Conservation (phyloP, 441 rosid species). For the Populus trichocarpa region DNA sequence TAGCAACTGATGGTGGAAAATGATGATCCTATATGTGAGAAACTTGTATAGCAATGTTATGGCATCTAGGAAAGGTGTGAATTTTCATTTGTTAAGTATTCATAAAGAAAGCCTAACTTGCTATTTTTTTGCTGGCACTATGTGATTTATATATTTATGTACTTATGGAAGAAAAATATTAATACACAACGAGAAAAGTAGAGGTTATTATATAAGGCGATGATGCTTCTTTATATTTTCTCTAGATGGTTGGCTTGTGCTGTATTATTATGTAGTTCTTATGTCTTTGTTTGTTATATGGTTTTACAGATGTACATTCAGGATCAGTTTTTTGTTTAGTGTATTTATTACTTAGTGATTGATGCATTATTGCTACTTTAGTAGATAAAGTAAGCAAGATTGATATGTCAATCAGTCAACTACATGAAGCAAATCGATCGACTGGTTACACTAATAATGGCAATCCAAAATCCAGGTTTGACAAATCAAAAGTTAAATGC, state of each 20-base stretch:
- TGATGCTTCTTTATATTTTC: neutral
- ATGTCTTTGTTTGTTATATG: neutral
- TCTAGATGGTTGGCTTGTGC: slow-evolving; percentile 5
- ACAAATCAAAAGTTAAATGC: no score
- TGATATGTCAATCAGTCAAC: neutral
- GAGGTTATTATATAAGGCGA: neutral
- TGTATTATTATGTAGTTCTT: slow-evolving; percentile 6
- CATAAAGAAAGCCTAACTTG: neutral
- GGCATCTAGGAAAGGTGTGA: neutral
- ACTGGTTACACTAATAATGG: no score
- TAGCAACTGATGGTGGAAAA: slow-evolving; percentile 16
- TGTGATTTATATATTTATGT: neutral
- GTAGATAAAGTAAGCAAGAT: neutral
- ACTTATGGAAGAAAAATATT: slow-evolving; percentile 2
- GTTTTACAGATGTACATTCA: neutral
- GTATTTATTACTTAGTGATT: neutral
- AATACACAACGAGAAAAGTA: neutral
- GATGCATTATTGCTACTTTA: neutral
- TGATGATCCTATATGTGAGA: neutral
- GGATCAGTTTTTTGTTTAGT: slow-evolving; percentile 1
- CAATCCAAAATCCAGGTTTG: no score
- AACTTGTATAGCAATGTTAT: slow-evolving; percentile 9
- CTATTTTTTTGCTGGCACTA: neutral
- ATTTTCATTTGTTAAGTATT: slow-evolving; percentile 12
- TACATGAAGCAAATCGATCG: no score